Conservation (phyloP, 2,329 filamentous ascomycete genomes). For the Allantophomopsis lycopodina region DNA sequence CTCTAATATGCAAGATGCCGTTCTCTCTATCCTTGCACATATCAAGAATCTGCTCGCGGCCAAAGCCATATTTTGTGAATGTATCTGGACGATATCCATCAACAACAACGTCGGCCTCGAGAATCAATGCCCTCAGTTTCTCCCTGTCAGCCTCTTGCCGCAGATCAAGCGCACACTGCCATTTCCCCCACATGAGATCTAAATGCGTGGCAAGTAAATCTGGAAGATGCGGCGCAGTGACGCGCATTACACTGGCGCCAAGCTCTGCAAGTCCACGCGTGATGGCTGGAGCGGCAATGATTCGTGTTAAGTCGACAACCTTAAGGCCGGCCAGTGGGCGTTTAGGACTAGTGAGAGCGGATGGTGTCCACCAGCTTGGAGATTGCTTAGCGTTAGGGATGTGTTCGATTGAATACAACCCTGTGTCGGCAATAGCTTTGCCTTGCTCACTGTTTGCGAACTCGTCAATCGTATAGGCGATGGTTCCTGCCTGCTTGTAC, state of each 20-base stretch:
- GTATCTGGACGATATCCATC: constrained; percentile 34
- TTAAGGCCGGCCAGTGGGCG: constrained; percentile 14
- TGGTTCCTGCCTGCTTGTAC: constrained; percentile 8
- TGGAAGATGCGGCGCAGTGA: constrained; percentile 24
- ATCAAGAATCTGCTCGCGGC: constrained; percentile 24
- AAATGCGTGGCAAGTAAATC: constrained; percentile 20
- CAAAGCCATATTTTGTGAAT: constrained; percentile 26
- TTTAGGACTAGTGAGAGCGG: neutral
- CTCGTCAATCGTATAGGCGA: constrained; percentile 5
- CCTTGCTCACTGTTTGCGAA: constrained; percentile 1
- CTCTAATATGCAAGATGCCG: constrained; percentile 31
- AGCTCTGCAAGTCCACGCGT: constrained; percentile 25
- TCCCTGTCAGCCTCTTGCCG: constrained; percentile 23
- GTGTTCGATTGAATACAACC: neutral
- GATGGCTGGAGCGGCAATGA: constrained; percentile 29
- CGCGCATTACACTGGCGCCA: constrained; percentile 30
- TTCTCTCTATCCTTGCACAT: constrained; percentile 24
- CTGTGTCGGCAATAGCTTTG: neutral
- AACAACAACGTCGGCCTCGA: constrained; percentile 36
- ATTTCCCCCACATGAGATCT: constrained; percentile 29
- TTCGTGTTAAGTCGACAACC: constrained; percentile 24
- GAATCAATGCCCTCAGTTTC: constrained; percentile 26
- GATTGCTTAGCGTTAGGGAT: neutral
- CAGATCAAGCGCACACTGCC: constrained; percentile 31
- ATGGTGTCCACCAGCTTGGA: neutral